Conservation (phyloP, 495 filamentous ascomycete genomes). For the Penicillium chermesinum region DNA sequence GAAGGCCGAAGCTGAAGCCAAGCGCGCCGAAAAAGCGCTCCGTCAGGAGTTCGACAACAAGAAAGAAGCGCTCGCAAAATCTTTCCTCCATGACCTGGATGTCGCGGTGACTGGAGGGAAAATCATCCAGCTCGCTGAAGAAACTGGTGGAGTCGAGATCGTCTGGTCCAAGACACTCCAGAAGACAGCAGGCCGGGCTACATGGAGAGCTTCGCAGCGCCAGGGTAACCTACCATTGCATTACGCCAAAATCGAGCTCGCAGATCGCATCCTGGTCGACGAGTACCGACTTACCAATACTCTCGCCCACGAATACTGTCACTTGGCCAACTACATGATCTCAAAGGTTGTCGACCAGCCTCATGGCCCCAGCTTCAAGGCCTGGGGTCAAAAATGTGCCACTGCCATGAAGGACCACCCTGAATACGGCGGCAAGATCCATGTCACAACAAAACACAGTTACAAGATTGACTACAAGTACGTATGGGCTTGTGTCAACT, state of each 20-base stretch:
- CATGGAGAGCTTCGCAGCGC: constrained; percentile 55
- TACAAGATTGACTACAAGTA: constrained; percentile 91
- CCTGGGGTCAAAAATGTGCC: constrained; percentile 52
- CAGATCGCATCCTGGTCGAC: constrained; percentile 76
- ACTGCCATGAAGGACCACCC: constrained; percentile 39
- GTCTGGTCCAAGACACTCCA: constrained; percentile 81
- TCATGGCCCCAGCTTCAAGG: constrained; percentile 80
- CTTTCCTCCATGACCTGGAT: constrained; percentile 74
- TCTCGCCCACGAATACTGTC: constrained; percentile 92
- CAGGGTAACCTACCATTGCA: constrained; percentile 32
- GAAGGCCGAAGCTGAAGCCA: constrained; percentile 40
- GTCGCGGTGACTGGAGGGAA: constrained; percentile 55
- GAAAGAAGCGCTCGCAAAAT: constrained; percentile 61
- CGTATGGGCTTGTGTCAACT: constrained; percentile 73
- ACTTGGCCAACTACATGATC: constrained; percentile 84
- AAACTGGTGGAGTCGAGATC: constrained; percentile 72
- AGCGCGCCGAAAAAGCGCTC: constrained; percentile 34
- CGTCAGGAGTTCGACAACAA: constrained; percentile 61
- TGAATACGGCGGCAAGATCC: constrained; percentile 49
- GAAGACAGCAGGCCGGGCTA: constrained; percentile 82
- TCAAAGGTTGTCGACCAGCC: constrained; percentile 60
- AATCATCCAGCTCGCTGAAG: constrained; percentile 52
- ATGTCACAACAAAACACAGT: constrained; percentile 78
- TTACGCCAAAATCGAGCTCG: constrained; percentile 77
- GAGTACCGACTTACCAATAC: constrained; percentile 77